Evolutionary conservation across 768 basidiomycete genomes (phyloP), one percentile per base, ranked within the genome.

Genomic region (Leccinum uliginosum): DNA sequence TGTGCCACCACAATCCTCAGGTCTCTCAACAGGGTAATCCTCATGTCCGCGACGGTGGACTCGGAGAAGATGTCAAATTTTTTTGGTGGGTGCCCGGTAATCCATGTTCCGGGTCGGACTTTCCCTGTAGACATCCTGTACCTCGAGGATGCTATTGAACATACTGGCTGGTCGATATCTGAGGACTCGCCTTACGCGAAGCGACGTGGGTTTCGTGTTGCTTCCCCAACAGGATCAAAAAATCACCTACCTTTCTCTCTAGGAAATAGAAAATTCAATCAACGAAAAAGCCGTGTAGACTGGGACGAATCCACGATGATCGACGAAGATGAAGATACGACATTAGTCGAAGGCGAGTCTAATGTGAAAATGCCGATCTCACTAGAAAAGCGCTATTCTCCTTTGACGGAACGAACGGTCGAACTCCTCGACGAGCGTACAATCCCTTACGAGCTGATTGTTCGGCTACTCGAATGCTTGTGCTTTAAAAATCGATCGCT

Each of bases 21-120:
- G 47, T 29, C 10, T 48, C 17, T 57, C 51, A 15, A 27, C 55
- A 94, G 92, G 72, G 84, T 99, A 40, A 83, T 98, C 15, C 79
- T 98, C 48, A 99, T 99, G 96, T 96, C 93, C 30, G 96, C 97
- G 1, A 99, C 97, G 0, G 78, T 97, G 24, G 93, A 99, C 62
- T 86, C 92, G 1, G 86, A 91, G 54, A 94, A 94, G 75, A 84
- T 98, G 40, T 90, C 94, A 11, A 74, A 72, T 14, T 98, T 87
- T 70, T 97, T 98, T 68, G 91, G 87, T n/a, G 83, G 83, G 47
- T 88, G 88, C 62, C 92, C 93, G 0, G 83, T 85, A 17, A 77
- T 98, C 12, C 84, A 87, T 57, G 90, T 99, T 27, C 95, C 95
- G 17, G 97, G 96, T 3, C 83, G 96, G 17, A 98, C 94, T 1